Base-by-base conservation (phyloP, 495 filamentous ascomycete genomes). In the Penicillium nucicola region DNA sequence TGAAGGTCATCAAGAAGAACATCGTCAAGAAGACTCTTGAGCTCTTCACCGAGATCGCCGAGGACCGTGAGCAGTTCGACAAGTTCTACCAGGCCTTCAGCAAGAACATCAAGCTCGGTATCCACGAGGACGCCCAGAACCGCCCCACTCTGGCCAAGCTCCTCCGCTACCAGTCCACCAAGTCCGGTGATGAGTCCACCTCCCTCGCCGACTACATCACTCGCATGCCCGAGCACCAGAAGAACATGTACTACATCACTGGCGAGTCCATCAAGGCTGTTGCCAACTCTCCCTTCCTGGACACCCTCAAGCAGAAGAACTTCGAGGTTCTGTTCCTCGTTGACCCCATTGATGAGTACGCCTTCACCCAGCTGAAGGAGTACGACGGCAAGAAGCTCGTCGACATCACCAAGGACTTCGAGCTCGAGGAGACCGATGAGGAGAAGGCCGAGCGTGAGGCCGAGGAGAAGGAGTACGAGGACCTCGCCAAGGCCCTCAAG, bases 1-100 rank as follows among this genome's bases (percentile, higher is more conserved):
- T 98, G 93, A 98, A 98, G 85, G 93, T 98, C 67, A 98, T 98
- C 84, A 92, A 90, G 82, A 98, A 98, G 91, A 98, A 98, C 86
- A 93, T 98, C 53, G 91, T 98, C 81, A 98, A 97, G 90, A 98
- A 98, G 91, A 88, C 89, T 46, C 89, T 98, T 43, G 93, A 98
- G 82, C 89, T 98, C 74, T 98, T 98, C 86, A 80, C 80, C 55
- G 93, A 98, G 83, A 97, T 98, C 61, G 83, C 95, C 46, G 93
- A 98, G 80, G 95, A 98, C 78, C 92, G 92, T 77, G 93, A 98
- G 83, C 86, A 96, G 69, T 97, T 98, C 75, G 95, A 98, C 83
- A 98, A 98, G 84, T 98, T 98, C 85, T 98, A 98, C 84, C 78
- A 78, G 63, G 95, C 93, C 61, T 98, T 98, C 86, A 86, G 83